phyloP scores from a whole-genome alignment of 805 yeast species.

The Nakazawaea ambrosiae region DNA sequence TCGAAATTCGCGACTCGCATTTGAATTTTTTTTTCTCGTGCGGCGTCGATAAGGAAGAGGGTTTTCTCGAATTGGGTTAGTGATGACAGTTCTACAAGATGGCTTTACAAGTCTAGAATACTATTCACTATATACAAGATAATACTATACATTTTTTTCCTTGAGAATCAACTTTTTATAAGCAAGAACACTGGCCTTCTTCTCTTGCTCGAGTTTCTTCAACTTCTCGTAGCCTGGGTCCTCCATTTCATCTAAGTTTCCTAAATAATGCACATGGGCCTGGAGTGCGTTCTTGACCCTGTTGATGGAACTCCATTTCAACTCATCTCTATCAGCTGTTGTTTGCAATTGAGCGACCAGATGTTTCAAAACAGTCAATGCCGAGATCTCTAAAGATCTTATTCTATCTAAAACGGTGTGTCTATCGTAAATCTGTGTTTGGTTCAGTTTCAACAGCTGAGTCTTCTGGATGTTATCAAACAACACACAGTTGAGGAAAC shows the following conservation, averaged over 20 bases:
- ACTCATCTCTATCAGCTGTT: neutral
- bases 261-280: constrained; percentile 3
- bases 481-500: neutral
- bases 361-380: neutral
- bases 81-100: neutral
- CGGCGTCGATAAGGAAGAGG: too few relatives aligned
- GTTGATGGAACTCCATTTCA: constrained; percentile 5
- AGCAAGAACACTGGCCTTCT: neutral
- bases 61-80: too few relatives aligned
- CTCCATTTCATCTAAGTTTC: neutral
- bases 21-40: too few relatives aligned
- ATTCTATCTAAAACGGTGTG: too few relatives aligned
- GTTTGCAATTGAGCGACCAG: neutral
- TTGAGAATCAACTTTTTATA: constrained; percentile 1
- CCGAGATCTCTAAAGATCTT: constrained; percentile 5
- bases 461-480: neutral
- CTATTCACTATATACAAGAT: neutral
- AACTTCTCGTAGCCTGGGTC: constrained; percentile 9
- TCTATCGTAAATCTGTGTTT: too few relatives aligned
- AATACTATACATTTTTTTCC: too few relatives aligned
- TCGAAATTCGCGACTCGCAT: too few relatives aligned
- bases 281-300: constrained; percentile 5
- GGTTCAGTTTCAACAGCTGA: neutral
- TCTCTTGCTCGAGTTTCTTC: neutral
- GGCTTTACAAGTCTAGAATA: neutral